Conservation (phyloP, 1,139 yeast species). For the Scheffersomyces cryptocercus region DNA sequence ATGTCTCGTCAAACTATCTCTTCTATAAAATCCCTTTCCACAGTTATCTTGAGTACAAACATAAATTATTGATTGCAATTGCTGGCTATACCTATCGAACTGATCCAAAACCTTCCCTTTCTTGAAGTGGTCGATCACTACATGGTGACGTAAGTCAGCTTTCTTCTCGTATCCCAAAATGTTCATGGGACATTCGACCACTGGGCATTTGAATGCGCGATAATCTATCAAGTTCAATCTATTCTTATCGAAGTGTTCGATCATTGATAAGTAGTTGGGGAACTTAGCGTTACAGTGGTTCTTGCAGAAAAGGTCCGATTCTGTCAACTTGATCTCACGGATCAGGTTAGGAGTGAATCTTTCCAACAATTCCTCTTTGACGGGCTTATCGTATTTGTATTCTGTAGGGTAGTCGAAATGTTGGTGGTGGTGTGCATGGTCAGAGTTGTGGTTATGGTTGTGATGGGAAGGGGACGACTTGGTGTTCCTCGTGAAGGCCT, state of each 20-base stretch:
- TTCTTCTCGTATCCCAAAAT: conserved; percentile 59
- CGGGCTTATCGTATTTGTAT: not conserved
- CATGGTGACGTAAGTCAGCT: conserved; percentile 63
- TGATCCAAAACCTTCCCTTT: conserved; percentile 20
- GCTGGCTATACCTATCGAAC: conserved; percentile 7
- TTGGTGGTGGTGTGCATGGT: not conserved
- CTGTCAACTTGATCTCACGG: conserved; percentile 7
- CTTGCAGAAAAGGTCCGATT: conserved; percentile 10
- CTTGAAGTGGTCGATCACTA: conserved; percentile 52
- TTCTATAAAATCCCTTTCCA: conserved; percentile 54
- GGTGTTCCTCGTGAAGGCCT: conserved; percentile 5
- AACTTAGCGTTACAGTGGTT: conserved; percentile 12
- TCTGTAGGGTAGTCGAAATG: not conserved
- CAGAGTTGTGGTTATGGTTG: not conserved
- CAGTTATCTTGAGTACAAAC: conserved; percentile 36
- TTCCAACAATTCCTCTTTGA: conserved; percentile 7
- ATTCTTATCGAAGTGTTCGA: conserved; percentile 12
- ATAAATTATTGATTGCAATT: conserved; percentile 10
- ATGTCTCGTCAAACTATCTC: conserved; percentile 59
- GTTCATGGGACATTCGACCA: conserved; percentile 60
- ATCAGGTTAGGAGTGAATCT: conserved; percentile 7
- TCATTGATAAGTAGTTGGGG: conserved; percentile 10
- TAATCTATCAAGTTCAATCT: conserved; percentile 10
- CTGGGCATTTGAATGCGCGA: conserved; percentile 46
- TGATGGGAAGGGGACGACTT: not conserved